These are phyloP conservation scores for Jatropha multifida DNA, from an alignment of 441 rosid genomes.

Conservation along the genomic window DNA sequence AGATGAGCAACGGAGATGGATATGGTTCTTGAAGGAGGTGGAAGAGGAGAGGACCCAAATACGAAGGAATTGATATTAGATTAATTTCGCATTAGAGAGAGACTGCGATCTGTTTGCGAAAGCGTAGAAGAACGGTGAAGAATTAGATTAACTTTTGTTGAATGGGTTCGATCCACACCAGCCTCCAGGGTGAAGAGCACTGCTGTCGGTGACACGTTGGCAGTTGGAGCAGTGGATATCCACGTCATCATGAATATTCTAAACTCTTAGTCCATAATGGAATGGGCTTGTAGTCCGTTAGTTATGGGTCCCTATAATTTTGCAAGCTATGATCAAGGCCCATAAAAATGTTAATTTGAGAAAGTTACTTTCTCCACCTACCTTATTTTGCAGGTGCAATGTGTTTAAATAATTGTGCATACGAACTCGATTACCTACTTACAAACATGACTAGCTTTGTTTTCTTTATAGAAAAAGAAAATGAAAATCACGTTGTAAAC, in stretches of 20 bases:
- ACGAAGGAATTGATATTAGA: not conserved
- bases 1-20: not conserved
- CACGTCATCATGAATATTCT: not conserved
- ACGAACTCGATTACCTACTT: too few species aligned
- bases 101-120: not conserved
- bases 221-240: not conserved
- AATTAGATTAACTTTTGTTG: not conserved
- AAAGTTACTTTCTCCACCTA: too few species aligned
- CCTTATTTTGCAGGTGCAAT: too few species aligned
- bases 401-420: too few species aligned
- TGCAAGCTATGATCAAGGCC: too few species aligned
- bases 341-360: too few species aligned
- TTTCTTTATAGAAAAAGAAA: too few species aligned
- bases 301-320: too few species aligned
- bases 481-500: too few species aligned
- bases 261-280: too few species aligned
- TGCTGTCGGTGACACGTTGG: constrained; percentile 15
- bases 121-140: not conserved
- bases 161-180: not conserved
- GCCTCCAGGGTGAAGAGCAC: not conserved
- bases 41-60: not conserved
- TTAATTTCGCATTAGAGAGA: not conserved
- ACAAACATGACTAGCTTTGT: too few species aligned
- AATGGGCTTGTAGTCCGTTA: too few species aligned
- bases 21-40: not conserved